phyloP scores from a whole-genome alignment of 2,329 filamentous ascomycete species.

The Rhinocladiella similis region DNA sequence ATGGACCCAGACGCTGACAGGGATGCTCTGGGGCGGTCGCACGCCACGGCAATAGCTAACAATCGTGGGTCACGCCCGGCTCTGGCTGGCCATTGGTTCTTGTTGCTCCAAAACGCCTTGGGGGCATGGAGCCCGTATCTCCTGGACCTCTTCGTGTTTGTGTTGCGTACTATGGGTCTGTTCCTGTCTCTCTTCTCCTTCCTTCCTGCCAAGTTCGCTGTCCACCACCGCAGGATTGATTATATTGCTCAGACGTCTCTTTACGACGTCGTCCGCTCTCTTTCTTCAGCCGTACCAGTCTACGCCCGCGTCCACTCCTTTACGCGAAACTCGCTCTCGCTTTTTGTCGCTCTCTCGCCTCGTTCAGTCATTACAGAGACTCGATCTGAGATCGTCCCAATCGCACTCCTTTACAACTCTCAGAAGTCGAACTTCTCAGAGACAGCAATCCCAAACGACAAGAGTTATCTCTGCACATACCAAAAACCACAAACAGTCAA shows the following conservation, averaged over 20 bases:
- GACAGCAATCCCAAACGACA: background rate
- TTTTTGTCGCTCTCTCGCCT: constrained; percentile 11
- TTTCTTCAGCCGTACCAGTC: constrained; percentile 19
- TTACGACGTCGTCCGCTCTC: constrained; percentile 23
- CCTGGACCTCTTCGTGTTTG: constrained; percentile 15
- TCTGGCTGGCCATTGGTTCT: constrained; percentile 8
- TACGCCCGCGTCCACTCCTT: constrained; percentile 28
- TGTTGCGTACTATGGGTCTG: constrained; percentile 12
- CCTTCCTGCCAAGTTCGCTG: constrained; percentile 9
- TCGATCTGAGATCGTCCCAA: constrained; percentile 29
- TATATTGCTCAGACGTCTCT: constrained; percentile 26
- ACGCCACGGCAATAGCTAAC: constrained; percentile 12
- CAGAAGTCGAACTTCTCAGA: background rate
- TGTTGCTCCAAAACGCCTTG: constrained; percentile 1
- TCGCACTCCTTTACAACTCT: constrained; percentile 8
- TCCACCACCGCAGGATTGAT: constrained; percentile 4
- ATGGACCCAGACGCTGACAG: constrained; percentile 13
- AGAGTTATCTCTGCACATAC: constrained; percentile 2
- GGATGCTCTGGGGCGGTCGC: constrained; percentile 15
- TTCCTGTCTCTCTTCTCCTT: constrained; percentile 12
- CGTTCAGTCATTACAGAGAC: constrained; percentile 14
- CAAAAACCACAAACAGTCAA: constrained; percentile 13
- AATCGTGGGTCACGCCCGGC: constrained; percentile 9
- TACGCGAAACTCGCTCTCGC: constrained; percentile 14
- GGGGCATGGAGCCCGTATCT: constrained; percentile 5